Percentiles rank a stretch among this genome's conserved stretches.
phyloP scores from a whole-genome alignment of 148 eudicot genomes.

The Polygonum maritimum region DNA sequence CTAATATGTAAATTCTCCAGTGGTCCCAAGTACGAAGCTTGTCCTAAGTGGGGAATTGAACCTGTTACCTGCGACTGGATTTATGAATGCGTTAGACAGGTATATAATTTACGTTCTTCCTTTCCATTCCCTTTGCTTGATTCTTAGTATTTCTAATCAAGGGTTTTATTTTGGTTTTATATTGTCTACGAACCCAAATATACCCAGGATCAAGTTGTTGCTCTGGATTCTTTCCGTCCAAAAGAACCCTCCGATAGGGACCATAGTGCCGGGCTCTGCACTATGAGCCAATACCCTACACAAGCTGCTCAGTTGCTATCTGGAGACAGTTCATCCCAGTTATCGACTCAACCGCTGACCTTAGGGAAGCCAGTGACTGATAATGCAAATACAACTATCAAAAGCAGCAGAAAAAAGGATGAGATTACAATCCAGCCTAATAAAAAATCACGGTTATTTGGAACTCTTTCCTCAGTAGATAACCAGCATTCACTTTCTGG shows the following conservation, averaged over 20 bases:
- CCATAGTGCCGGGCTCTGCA: conserved; percentile 57
- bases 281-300: conserved; percentile 72
- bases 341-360: conserved; percentile 36
- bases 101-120: conserved; percentile 14
- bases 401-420: conserved; percentile 19
- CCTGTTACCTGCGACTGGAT: conserved; percentile 77
- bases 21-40: conserved; percentile 79
- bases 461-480: conserved; percentile 14
- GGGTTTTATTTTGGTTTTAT: neutral
- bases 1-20: conserved; percentile 66
- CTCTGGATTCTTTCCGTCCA: conserved; percentile 44
- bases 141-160: neutral
- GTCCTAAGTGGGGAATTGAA: conserved; percentile 63
- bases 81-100: conserved; percentile 77
- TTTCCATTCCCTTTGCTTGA: neutral
- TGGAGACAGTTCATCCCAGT: conserved; percentile 39
- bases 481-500: conserved; percentile 8
- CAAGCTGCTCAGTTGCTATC: conserved; percentile 50
- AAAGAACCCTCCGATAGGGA: conserved; percentile 59
- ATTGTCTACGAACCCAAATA: neutral
- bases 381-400: conserved; percentile 14
- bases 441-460: conserved; percentile 43
- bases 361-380: conserved; percentile 24
- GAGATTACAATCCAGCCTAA: conserved; percentile 13
- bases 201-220: conserved; percentile 55